Base-by-base conservation (phyloP, 1,284 basidiomycete species). In the Schizophyllum commune region DNA sequence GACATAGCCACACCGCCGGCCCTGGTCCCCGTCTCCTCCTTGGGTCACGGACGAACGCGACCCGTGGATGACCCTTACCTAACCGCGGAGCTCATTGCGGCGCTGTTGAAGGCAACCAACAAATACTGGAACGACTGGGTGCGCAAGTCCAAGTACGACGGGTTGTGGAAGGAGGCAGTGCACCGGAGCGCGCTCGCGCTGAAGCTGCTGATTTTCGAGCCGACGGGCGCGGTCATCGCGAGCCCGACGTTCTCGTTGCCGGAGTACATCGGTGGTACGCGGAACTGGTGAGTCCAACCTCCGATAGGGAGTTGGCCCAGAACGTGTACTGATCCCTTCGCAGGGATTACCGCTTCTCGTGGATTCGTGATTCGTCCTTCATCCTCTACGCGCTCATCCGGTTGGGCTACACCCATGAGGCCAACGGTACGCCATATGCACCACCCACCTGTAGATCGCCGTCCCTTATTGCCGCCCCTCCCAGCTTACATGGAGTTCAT, bases 161-260 rank as follows among this genome's bases (percentile, higher is more conserved):
- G 94, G 0, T 84, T 91, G n/a, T 98, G 94, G 95, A 89, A 95
- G 66, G 94, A 98, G 73, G 86, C 88, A 1, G 92, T 96, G 2
- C 84, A 92, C 70, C 84, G 94, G 32, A 92, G 90, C 61, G 94
- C 92, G 0, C 79, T 96, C n/a, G 91, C 91, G 0, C 76, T 92
- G 60, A 91, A 92, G 71, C 77, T 94, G n/a, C 79, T 94, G 63
- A 92, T 92, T 54, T 94, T 82, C 68, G 89, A 93, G 68, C 91
- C 91, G 0, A 94, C 92, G 0, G 89, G 85, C 81, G 94, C 94
- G 0, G 89, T 96, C 57, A 87, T 96, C 4, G 94, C 94, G 0
- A 94, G 92, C 63, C 94, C 95, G 0, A 97, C 94, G 0, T 97
- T 98, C 74, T 92, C 89, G 65, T 77, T 98, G 9, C 94, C 94